phyloP scores from a whole-genome alignment of 1,284 basidiomycete species.

The Vanrija pseudolonga region DNA sequence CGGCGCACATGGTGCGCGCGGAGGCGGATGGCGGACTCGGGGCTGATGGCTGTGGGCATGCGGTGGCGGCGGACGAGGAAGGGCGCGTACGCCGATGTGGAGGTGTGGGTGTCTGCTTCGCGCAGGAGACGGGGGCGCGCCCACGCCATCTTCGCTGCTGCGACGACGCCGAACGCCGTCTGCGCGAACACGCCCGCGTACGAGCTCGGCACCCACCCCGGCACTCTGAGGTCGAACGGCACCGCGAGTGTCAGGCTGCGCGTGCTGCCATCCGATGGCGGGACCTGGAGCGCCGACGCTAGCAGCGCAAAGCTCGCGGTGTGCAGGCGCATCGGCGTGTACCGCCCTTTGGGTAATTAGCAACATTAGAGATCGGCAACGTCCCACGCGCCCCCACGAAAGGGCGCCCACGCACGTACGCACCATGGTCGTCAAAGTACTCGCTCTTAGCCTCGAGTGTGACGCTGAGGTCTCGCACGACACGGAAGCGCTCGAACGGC shows the following conservation, averaged over 20 bases:
- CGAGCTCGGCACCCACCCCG: constrained; percentile 46
- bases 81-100: constrained; percentile 13
- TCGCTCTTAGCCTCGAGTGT: constrained; percentile 43
- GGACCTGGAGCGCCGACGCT: constrained; percentile 17
- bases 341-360: constrained; percentile 33
- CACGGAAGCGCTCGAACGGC: neutral
- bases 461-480: constrained; percentile 31
- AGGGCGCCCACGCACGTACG: constrained; percentile 6
- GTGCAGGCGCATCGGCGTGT: constrained; percentile 35
- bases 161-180: constrained; percentile 34
- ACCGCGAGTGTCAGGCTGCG: constrained; percentile 28
- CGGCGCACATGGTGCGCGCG: constrained; percentile 20
- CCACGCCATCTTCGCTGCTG: constrained; percentile 33
- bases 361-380: neutral
- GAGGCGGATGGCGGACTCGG: constrained; percentile 6
- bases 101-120: neutral
- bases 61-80: constrained; percentile 38
- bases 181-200: constrained; percentile 25
- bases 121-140: neutral
- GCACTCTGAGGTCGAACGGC: constrained; percentile 42
- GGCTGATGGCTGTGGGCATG: constrained; percentile 18
- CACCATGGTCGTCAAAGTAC: constrained; percentile 41
- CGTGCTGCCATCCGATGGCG: neutral
- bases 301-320: neutral
- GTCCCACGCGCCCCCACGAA: too few relatives aligned